Conservation (phyloP, 2,329 filamentous ascomycete genomes). For the Diaporthe vaccinii region DNA sequence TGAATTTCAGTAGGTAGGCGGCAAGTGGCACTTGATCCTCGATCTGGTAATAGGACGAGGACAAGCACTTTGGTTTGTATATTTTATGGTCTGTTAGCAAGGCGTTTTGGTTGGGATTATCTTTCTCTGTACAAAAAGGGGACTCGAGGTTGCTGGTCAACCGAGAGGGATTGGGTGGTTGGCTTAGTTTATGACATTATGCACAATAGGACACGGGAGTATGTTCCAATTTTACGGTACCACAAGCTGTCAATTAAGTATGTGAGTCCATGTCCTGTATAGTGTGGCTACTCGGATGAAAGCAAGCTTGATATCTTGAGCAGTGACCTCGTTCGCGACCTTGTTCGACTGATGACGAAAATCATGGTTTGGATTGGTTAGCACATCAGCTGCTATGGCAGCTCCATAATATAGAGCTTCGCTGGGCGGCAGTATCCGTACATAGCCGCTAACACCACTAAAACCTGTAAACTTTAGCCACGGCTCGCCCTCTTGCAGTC, state of each 20-base stretch:
- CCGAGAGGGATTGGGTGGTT: background rate
- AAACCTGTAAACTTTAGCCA: background rate
- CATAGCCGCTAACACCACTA: background rate
- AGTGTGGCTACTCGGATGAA: background rate
- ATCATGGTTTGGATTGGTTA: background rate
- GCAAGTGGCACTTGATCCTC: too few species aligned
- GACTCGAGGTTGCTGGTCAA: slow-evolving; percentile 15
- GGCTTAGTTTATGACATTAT: background rate
- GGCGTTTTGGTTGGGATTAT: background rate
- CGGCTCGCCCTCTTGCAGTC: background rate
- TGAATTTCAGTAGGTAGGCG: background rate
- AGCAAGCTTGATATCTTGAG: background rate
- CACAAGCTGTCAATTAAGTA: background rate
- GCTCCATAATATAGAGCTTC: background rate
- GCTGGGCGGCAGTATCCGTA: background rate
- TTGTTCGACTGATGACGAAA: background rate
- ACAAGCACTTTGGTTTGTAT: background rate
- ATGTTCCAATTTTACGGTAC: background rate
- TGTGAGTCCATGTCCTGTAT: background rate
- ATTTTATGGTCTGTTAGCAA: background rate
- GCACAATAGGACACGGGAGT: background rate
- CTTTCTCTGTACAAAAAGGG: background rate
- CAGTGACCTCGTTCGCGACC: background rate
- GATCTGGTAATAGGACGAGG: background rate
- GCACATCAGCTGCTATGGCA: background rate